Evolutionary conservation across 179 eudicot species (phyloP).

Genomic region (Drosera spatulata): DNA sequence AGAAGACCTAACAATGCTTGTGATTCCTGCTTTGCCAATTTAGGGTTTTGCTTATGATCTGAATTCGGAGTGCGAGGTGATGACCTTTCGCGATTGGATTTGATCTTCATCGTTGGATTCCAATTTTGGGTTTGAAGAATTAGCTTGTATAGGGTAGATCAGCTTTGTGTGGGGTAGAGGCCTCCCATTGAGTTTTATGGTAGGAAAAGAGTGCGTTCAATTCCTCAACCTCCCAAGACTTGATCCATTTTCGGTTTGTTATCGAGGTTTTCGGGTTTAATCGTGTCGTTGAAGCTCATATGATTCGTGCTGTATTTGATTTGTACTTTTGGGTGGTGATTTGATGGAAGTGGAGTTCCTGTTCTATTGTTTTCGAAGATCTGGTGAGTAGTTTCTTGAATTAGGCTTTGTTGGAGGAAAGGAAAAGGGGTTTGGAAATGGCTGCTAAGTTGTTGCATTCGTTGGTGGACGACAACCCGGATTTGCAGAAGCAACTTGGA

Average conservation of each 20-base stretch:
- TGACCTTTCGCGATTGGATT: background rate
- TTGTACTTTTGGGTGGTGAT: constrained; percentile 1
- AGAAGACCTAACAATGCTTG: background rate
- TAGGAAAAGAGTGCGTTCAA: background rate
- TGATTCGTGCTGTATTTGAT: constrained; percentile 7
- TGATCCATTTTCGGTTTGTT: background rate
- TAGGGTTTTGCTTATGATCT: background rate
- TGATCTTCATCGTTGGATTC: background rate
- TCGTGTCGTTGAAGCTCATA: background rate
- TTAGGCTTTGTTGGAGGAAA: background rate
- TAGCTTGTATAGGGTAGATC: background rate
- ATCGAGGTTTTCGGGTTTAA: background rate
- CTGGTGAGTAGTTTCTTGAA: background rate
- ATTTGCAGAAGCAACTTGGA: constrained; percentile 91
- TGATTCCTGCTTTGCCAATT: background rate
- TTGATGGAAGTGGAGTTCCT: constrained; percentile 20
- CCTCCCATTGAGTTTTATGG: background rate
- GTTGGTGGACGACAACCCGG: constrained; percentile 86
- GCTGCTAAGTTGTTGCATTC: constrained; percentile 90
- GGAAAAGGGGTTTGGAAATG: constrained; percentile 23
- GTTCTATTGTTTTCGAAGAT: constrained; percentile 11
- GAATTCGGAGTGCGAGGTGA: background rate
- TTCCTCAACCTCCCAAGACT: background rate
- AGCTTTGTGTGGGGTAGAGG: background rate
- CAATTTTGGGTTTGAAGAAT: background rate